Conservation (phyloP, 306 rosid species). For the Prunus campanulata region DNA sequence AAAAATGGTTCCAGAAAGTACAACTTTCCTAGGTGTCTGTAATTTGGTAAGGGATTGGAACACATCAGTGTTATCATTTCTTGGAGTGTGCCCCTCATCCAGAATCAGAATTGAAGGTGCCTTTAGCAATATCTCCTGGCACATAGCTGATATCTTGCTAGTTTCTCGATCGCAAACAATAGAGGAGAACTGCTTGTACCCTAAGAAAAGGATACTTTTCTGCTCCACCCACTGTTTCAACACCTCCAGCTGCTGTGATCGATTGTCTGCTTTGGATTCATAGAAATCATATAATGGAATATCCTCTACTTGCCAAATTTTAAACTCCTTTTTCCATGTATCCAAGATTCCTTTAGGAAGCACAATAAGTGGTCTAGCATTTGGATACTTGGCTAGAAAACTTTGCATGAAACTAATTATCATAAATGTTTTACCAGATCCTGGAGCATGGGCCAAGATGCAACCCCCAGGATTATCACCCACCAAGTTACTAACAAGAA, state of each 20-base stretch:
- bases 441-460: slow-evolving; percentile 96
- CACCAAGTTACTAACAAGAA: slow-evolving; percentile 76
- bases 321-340: slow-evolving; percentile 92
- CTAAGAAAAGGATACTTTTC: slow-evolving; percentile 85
- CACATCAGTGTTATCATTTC: slow-evolving; percentile 84
- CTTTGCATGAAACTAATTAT: slow-evolving; percentile 97
- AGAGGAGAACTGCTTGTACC: slow-evolving; percentile 85
- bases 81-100: slow-evolving; percentile 97
- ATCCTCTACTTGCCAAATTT: slow-evolving; percentile 89
- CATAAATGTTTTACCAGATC: slow-evolving; percentile 97
- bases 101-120: slow-evolving; percentile 77
- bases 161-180: slow-evolving; percentile 60
- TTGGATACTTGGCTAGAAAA: slow-evolving; percentile 82
- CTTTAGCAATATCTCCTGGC: slow-evolving; percentile 68
- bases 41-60: slow-evolving; percentile 76
- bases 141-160: slow-evolving; percentile 30
- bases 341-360: slow-evolving; percentile 93
- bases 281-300: slow-evolving; percentile 75
- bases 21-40: slow-evolving; percentile 78
- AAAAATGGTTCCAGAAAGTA: slow-evolving; percentile 88
- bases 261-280: slow-evolving; percentile 69
- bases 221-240: slow-evolving; percentile 66
- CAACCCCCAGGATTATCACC: slow-evolving; percentile 89
- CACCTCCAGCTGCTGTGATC: slow-evolving; percentile 67
- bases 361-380: slow-evolving; percentile 84